Percentiles rank a stretch among this genome's conserved stretches.
phyloP scores from a whole-genome alignment of 2,329 filamentous ascomycete genomes.

The Trichoderma citrinoviride region DNA sequence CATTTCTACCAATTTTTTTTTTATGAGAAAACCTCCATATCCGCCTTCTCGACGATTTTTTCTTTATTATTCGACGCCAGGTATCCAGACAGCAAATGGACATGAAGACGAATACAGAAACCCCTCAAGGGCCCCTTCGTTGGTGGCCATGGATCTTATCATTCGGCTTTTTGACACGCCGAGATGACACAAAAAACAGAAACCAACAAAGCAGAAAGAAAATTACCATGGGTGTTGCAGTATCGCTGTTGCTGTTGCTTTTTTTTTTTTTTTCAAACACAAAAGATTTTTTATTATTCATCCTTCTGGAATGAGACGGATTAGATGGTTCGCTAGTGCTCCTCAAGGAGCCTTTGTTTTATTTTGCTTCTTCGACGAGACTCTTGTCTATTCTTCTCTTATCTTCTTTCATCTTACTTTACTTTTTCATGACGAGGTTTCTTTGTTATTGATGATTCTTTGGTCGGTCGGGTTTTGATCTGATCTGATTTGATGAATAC shows the following conservation, averaged over 20 bases:
- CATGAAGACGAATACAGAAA: background rate
- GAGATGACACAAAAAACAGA: background rate
- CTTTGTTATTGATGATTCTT: background rate
- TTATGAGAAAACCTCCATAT: background rate
- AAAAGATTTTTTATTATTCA: background rate
- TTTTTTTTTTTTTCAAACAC: no score
- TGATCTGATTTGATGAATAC: no score
- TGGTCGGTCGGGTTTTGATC: background rate
- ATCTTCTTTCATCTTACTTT: background rate
- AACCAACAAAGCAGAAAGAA: background rate
- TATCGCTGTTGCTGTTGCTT: background rate
- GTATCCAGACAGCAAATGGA: background rate
- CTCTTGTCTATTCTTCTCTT: no score
- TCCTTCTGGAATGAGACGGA: conserved; percentile 17
- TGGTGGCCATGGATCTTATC: background rate
- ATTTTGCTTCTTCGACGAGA: no score
- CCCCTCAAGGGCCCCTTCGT: background rate
- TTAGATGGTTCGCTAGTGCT: conserved; percentile 25
- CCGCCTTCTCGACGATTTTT: background rate
- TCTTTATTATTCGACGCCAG: background rate
- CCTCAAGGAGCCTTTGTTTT: conserved; percentile 23
- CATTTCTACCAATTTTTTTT: background rate
- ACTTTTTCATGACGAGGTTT: background rate
- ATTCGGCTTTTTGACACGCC: background rate
- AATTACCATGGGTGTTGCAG: background rate